Conservation (phyloP, 2,329 filamentous ascomycete genomes). For the Trichoderma afroharzianum region DNA sequence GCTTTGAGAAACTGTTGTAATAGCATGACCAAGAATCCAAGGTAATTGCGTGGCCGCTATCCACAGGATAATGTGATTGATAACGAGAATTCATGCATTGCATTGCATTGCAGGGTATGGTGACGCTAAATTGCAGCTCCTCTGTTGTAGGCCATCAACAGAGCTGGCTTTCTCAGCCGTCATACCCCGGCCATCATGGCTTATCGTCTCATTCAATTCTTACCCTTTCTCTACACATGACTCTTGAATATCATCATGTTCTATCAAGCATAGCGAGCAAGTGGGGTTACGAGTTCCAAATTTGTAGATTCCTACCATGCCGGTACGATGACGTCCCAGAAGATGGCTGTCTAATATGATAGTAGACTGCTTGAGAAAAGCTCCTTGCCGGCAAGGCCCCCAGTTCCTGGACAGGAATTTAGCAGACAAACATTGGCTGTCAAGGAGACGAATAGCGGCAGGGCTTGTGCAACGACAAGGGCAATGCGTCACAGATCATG, state of each 20-base stretch:
- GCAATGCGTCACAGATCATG: not conserved
- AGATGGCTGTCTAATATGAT: not conserved
- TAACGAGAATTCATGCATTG: not conserved
- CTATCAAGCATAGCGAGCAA: not conserved
- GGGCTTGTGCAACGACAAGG: not conserved
- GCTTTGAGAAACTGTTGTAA: not conserved
- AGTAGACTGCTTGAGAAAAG: not conserved
- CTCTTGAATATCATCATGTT: not conserved
- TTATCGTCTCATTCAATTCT: not conserved
- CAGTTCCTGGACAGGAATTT: not conserved
- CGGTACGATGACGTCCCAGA: not conserved
- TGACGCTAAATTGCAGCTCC: not conserved
- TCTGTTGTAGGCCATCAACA: not conserved
- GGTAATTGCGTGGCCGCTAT: not conserved
- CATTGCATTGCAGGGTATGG: constrained; percentile 12
- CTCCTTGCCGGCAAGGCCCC: not conserved
- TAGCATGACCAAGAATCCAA: not conserved
- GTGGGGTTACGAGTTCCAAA: not conserved
- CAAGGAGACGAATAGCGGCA: not conserved
- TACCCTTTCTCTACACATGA: not conserved
- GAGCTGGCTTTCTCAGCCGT: not conserved
- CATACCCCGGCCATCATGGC: not conserved
- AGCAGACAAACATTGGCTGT: not conserved
- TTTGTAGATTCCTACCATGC: not conserved
- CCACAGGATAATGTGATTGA: not conserved